Base-by-base conservation (phyloP, 2,329 filamentous ascomycete genomes). In the Aureobasidium sp. region DNA sequence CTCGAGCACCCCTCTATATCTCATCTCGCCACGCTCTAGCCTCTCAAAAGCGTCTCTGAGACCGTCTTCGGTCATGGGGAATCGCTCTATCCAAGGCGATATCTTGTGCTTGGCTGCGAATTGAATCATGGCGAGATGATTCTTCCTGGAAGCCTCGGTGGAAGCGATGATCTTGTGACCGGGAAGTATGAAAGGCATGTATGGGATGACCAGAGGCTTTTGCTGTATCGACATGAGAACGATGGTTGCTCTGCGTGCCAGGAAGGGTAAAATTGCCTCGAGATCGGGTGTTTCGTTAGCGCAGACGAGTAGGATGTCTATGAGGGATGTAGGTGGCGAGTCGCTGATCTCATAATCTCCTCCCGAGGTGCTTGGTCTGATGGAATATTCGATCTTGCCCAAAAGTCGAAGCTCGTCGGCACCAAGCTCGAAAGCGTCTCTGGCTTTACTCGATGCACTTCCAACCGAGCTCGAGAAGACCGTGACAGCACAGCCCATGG, bases 41-140 rank as follows among this genome's bases (percentile, higher is more conserved):
- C 68, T 73, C 5, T 69, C 49, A 69, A 79, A 77, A 0, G 77
- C 77, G n/a, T 73, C 66, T 25, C 69, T 70, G 14, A 79, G 71
- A 27, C 78, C 78, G 20, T 71, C 64, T 45, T 70, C 69, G 0
- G 65, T 74, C 71, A 80, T 69, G 0, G 75, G 73, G 62, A 77
- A 79, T 64, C 73, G 70, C 69, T 78, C 74, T n/a, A 74, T 59
- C 64, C 77, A 75, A 1, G 78, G 77, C 68, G 77, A 75, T 65
- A 79, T 76, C 17, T 68, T 63, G 56, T 78, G 73, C 22, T 69
- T 69, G 2, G 73, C 75, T 1, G 75, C 76, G 64, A 79, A 79
- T 11, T 75, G 71, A 12, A 80, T 69, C 78, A 79, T 80, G 29
- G 74, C 66, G 37, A 69, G 57, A 42, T 72, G 70, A 51, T 71